Evolutionary conservation across 345 rosid genomes (phyloP).

Genomic region (Pseudoturritis turrita): DNA sequence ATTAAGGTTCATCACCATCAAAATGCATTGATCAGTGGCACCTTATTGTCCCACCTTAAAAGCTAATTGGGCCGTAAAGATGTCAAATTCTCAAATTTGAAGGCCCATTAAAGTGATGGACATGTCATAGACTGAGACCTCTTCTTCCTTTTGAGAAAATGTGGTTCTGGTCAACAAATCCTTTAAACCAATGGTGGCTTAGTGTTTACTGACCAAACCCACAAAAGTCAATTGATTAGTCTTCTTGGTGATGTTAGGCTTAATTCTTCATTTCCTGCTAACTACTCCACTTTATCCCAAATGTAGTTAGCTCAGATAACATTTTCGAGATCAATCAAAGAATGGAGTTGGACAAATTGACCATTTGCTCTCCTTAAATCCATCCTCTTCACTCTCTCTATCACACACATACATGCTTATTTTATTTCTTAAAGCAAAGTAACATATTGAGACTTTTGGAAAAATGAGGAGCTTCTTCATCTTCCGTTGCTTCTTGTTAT

Average conservation of each 20-base stretch:
- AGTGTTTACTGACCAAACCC: conserved; percentile 32
- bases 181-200: conserved; percentile 10
- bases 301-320: conserved; percentile 27
- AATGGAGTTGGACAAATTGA: too few species aligned
- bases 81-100: not conserved
- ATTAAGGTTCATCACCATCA: not conserved
- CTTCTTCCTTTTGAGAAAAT: not conserved
- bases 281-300: conserved; percentile 26
- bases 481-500: conserved; percentile 29
- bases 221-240: conserved; percentile 11
- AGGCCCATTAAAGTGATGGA: not conserved
- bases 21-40: not conserved
- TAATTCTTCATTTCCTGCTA: conserved; percentile 20
- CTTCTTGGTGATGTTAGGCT: conserved; percentile 19
- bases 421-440: not conserved
- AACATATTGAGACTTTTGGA: not conserved
- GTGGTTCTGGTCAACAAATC: conserved; percentile 28
- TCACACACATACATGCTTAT: not conserved
- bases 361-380: conserved; percentile 13
- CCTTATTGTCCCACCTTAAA: not conserved
- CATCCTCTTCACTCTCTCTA: conserved; percentile 10
- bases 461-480: conserved; percentile 21
- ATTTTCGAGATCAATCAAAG: not conserved
- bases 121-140: not conserved
- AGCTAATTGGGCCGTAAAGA: not conserved